Conservation (phyloP, 2,329 filamentous ascomycete species). For the Chalara sp. region DNA sequence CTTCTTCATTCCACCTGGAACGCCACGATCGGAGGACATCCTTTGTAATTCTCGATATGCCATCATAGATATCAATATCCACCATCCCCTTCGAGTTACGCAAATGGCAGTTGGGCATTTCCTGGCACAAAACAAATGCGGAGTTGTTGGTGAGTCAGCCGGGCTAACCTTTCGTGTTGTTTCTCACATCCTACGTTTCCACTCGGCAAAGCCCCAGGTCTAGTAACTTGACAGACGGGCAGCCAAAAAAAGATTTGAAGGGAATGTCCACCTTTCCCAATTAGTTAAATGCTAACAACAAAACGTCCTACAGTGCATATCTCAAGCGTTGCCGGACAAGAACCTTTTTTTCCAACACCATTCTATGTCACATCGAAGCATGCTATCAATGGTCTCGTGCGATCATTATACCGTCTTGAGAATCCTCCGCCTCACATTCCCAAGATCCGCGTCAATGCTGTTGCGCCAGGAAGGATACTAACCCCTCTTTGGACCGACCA, state of each 20-base stretch:
- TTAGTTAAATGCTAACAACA: no score
- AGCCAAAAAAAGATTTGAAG: no score
- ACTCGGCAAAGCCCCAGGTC: no score
- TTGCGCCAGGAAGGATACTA: conserved; percentile 33
- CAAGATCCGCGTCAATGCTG: conserved; percentile 34
- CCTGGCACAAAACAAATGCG: conserved; percentile 25
- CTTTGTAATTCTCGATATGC: conserved; percentile 34
- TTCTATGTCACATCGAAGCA: conserved; percentile 43
- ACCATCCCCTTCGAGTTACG: conserved; percentile 43
- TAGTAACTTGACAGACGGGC: no score
- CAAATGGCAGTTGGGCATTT: conserved; percentile 44
- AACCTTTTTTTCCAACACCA: conserved; percentile 30
- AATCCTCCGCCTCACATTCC: conserved; percentile 18
- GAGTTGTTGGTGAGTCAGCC: conserved; percentile 19
- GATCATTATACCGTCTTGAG: conserved; percentile 33
- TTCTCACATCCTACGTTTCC: no score
- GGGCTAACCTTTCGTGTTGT: no score
- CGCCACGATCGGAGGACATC: conserved; percentile 33
- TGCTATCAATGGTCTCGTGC: conserved; percentile 38
- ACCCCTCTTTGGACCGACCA: conserved; percentile 41
- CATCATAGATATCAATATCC: conserved; percentile 42
- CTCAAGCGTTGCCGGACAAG: conserved; percentile 40
- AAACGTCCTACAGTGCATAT: conserved; percentile 30
- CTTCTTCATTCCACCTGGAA: conserved; percentile 42
- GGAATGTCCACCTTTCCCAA: no score